Percentiles rank a stretch among this genome's conserved stretches.
phyloP scores from a whole-genome alignment of 2,329 filamentous ascomycete genomes.

The Ophiostoma tasmaniense region DNA sequence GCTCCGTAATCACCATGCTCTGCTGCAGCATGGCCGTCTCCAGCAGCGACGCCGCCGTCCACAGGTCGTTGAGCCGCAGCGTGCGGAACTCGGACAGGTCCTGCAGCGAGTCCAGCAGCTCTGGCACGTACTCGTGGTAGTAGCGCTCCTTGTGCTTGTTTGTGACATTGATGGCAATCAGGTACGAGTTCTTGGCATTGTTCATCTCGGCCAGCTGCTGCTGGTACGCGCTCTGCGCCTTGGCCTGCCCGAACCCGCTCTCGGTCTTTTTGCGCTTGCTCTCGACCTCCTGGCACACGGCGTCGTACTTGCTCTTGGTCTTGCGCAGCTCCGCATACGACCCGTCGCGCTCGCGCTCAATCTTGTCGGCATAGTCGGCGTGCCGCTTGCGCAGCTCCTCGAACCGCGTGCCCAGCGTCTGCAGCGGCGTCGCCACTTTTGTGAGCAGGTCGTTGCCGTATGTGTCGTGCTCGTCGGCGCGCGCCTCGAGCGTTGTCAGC shows the following conservation, averaged over 20 bases:
- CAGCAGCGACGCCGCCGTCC: slow-evolving; percentile 70
- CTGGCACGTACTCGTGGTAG: slow-evolving; percentile 93
- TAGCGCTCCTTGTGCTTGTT: slow-evolving; percentile 98
- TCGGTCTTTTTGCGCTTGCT: slow-evolving; percentile 91
- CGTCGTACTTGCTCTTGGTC: slow-evolving; percentile 86
- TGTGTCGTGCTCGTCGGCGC: slow-evolving; percentile 81
- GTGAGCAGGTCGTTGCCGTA: slow-evolving; percentile 70
- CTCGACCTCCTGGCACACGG: slow-evolving; percentile 88
- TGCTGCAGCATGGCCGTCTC: slow-evolving; percentile 71
- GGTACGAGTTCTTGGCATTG: slow-evolving; percentile 96
- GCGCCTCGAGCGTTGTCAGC: slow-evolving; percentile 77
- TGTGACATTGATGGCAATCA: slow-evolving; percentile 91
- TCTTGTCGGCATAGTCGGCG: slow-evolving; percentile 74
- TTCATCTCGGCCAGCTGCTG: slow-evolving; percentile 93
- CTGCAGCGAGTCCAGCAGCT: slow-evolving; percentile 86
- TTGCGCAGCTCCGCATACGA: slow-evolving; percentile 83
- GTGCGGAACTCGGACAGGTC: slow-evolving; percentile 87
- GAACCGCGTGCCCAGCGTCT: slow-evolving; percentile 62
- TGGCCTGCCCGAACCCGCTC: slow-evolving; percentile 85
- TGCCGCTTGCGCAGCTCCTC: slow-evolving; percentile 92
- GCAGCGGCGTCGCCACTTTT: slow-evolving; percentile 80
- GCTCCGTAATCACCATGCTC: slow-evolving; percentile 62
- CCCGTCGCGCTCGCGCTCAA: slow-evolving; percentile 80
- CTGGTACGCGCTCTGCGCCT: slow-evolving; percentile 84
- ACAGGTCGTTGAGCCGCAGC: slow-evolving; percentile 72